Evolutionary conservation across 2,329 filamentous ascomycete species (phyloP), one percentile per base, ranked within the genome.

Genomic region (Aspergillus pseudoviridinutans): DNA sequence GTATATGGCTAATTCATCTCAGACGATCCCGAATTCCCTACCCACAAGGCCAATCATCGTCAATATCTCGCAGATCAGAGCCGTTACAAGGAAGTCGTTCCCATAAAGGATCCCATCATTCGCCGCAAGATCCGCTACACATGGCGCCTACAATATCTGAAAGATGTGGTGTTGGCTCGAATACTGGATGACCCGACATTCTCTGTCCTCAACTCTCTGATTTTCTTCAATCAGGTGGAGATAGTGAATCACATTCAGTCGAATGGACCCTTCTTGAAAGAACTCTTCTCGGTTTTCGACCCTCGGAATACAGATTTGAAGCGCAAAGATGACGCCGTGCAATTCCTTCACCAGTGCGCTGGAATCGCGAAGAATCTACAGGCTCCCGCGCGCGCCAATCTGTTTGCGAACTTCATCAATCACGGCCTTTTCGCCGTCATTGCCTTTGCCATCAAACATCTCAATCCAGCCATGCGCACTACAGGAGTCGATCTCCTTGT

Each of bases 161-260:
- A 97, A 74, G 94, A 99, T 68, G 94, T 99, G n/a, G 93, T 97
- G 1, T 83, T 99, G 47, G 94, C 94, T 29, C 87, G 94, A 61
- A 97, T 99, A 62, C 82, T 99, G 60, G 94, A 99, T 75, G 94
- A 99, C 73, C 93, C 93, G 51, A 99, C 94, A 22, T 99, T 97
- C 74, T 96, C 91, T 25, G 92, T 97, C 27, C 86, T 99, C 63
- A 99, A 97, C 76, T 96, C 92, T 52, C 84, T 97, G 66, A 99
- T 99, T 65, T 99, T 97, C 79, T 99, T 96, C 82, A 94, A 97
- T 77, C 94, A 99, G 78, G 92, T 97, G 66, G 94, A 97, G 70
- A 97, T 99, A 70, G 89, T 99, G 51, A 90, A 93, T 69, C 91
- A 97, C 75, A 82, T 99, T n/a, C 92, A 97, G 74, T 82, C 82